These are phyloP conservation scores for Termitomyces sp. DNA, from an alignment of 768 basidiomycete species.

Conservation along the genomic window DNA sequence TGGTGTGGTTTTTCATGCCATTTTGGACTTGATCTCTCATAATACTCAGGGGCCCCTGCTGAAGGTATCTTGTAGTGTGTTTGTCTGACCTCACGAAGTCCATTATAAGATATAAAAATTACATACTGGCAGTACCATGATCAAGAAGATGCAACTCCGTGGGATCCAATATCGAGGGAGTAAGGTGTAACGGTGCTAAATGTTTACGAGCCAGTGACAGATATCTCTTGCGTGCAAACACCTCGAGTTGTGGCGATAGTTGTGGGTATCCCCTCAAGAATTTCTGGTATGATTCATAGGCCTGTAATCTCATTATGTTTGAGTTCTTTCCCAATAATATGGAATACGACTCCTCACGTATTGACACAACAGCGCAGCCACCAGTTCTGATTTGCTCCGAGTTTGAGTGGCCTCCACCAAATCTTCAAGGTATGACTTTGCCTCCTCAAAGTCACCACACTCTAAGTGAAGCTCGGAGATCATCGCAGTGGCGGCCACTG, in stretches of 20 bases:
- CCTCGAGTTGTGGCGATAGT: constrained; percentile 61
- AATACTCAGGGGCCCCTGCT: too few species aligned
- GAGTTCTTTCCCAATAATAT: background rate
- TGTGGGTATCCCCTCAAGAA: constrained; percentile 83
- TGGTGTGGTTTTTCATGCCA: too few species aligned
- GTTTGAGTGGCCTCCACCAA: constrained; percentile 79
- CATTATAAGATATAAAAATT: background rate
- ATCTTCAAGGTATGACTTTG: constrained; percentile 80
- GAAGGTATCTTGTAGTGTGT: too few species aligned
- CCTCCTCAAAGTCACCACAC: constrained; percentile 82
- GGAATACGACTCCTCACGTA: constrained; percentile 48
- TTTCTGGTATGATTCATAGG: constrained; percentile 75
- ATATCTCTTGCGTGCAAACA: constrained; percentile 29
- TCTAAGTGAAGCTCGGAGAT: constrained; percentile 90
- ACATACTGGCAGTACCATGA: background rate
- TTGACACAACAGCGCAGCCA: constrained; percentile 71
- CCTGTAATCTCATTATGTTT: constrained; percentile 36
- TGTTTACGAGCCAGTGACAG: background rate
- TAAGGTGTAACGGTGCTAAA: background rate
- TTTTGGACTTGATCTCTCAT: too few species aligned
- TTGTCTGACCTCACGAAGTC: too few species aligned
- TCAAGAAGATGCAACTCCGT: background rate
- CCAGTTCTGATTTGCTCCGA: constrained; percentile 85
- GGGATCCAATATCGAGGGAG: background rate
- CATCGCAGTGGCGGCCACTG: constrained; percentile 93